Percentiles rank a stretch among this genome's conserved stretches.
These are phyloP conservation scores for Chenopodium formosanum DNA, from an alignment of 148 eudicot genomes.

Conservation along the genomic window DNA sequence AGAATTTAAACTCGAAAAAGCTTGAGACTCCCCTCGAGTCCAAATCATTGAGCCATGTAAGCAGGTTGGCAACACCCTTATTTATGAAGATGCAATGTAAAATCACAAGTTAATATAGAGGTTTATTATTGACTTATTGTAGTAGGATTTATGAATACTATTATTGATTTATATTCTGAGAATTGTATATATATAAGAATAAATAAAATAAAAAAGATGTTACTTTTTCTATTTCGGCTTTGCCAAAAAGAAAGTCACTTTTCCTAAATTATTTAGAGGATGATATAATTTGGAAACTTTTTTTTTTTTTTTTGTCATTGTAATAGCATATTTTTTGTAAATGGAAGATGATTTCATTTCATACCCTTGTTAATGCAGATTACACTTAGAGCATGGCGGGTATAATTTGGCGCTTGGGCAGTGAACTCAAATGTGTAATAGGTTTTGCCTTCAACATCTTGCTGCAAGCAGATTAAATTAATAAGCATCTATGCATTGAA, in stretches of 20 bases:
- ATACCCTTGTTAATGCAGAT: constrained; percentile 93
- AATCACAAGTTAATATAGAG: background rate
- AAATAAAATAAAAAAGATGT: too few species aligned
- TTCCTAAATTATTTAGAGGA: background rate
- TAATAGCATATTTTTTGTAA: background rate
- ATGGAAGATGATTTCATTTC: constrained; percentile 30
- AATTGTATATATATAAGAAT: background rate
- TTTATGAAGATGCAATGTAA: background rate
- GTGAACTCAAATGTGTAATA: constrained; percentile 89
- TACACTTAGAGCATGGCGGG: constrained; percentile 86
- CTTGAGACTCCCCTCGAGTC: too few species aligned
- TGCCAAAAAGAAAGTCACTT: background rate
- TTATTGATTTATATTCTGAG: background rate
- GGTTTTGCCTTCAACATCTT: constrained; percentile 75
- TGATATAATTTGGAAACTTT: background rate
- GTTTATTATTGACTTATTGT: background rate
- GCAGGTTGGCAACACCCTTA: too few species aligned
- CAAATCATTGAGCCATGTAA: too few species aligned
- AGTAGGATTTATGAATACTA: background rate
- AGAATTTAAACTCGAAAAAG: too few species aligned
- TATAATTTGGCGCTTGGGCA: constrained; percentile 86
- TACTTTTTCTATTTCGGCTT: background rate
- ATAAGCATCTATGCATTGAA: background rate
- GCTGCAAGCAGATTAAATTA: constrained; percentile 45
- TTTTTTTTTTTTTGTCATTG: background rate